Evolutionary conservation across 106 monocot genomes (phyloP).

Genomic region (Acorus gramineus): DNA sequence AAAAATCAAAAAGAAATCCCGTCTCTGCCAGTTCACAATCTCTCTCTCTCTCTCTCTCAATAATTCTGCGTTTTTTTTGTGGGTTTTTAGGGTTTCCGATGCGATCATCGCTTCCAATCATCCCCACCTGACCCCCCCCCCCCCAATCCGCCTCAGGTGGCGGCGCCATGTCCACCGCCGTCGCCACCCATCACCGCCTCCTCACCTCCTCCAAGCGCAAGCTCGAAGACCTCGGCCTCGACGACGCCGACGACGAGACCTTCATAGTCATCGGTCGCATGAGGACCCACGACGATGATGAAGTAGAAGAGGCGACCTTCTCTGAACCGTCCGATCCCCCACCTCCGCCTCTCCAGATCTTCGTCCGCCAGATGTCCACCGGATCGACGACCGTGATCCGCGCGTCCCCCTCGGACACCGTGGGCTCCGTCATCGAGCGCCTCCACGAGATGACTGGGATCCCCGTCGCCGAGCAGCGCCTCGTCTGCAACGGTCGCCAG

Average conservation of each 20-base stretch:
- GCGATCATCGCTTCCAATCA: too few relatives aligned
- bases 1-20: too few relatives aligned
- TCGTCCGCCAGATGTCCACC: conserved; percentile 29
- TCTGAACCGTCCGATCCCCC: background rate
- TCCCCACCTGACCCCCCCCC: background rate
- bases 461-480: conserved; percentile 23
- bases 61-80: too few relatives aligned
- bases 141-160: background rate
- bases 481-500: conserved; percentile 56
- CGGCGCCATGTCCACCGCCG: background rate
- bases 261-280: background rate
- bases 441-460: conserved; percentile 8
- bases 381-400: conserved; percentile 38
- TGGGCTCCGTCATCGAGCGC: conserved; percentile 25
- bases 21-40: too few relatives aligned
- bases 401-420: conserved; percentile 21
- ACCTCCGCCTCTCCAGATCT: conserved; percentile 39
- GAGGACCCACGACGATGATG: too few relatives aligned
- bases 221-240: conserved; percentile 25
- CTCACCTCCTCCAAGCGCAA: conserved; percentile 35
- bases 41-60: too few relatives aligned
- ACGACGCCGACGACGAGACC: background rate
- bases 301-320: too few relatives aligned
- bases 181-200: conserved; percentile 6
- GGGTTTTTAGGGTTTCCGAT: too few relatives aligned